Base-by-base conservation (phyloP, 2,329 filamentous ascomycete species). In the Trichothecium roseum region DNA sequence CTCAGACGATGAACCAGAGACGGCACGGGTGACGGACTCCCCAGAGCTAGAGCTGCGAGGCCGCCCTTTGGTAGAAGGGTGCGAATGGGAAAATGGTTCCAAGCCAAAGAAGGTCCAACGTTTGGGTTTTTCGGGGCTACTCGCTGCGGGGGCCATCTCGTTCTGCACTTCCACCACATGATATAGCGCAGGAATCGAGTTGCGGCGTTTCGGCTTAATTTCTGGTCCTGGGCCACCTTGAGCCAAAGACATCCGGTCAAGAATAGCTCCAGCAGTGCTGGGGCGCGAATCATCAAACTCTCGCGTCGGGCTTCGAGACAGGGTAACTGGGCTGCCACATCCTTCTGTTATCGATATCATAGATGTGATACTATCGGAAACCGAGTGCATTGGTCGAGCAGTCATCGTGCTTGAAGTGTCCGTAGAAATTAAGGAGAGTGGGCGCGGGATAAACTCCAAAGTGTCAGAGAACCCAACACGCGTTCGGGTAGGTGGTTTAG, bases 401-500 rank as follows among this genome's bases (percentile, higher is more conserved):
- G 84, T 86, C 36, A 76, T 63, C 3, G 82, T 91, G 51, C 80
- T 87, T 31, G 85, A 81, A 0, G 84, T 86, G 53, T 91, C 86
- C 15, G 79, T 88, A 2, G 86, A 94, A 12, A 93, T 78, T 15
- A 88, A 66, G 2, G 88, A 94, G 14, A 93, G 60, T 1, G 88
- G 87, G 9, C 85, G 74, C 5, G 82, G 82, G 46, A 88, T 88
- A 42, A 83, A 87, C 54, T 93, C 84, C 18, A 93, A 68, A 9
- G 76, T 83, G 43, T 93, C 86, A 1, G 84, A 86, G 51, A 94
- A 94, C 1, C 82, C 84, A 31, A 94, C 86, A 10, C 82, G 69
- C 29, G 78, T 72, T 40, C 78, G 72, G 4, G 69, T 67, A 8
- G 41, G 39, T 2, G 57, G 41, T 36, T 57, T 56, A 51, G 53